These are phyloP conservation scores for Wickerhamiella sorbophila DNA, from an alignment of 805 yeast genomes.

Conservation along the genomic window DNA sequence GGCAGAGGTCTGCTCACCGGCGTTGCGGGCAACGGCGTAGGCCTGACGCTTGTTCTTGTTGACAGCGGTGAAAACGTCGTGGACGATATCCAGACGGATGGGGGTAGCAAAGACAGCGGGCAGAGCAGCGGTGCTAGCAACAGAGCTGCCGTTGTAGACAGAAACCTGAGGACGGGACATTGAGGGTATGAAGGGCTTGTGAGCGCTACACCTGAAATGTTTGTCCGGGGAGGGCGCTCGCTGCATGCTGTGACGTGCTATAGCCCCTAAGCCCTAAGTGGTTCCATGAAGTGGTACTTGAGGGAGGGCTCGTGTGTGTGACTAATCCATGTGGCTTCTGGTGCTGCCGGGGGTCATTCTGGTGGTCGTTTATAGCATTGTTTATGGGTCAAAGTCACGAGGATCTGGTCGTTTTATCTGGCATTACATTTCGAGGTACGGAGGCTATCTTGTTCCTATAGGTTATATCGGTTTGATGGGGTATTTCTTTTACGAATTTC, in stretches of 20 bases:
- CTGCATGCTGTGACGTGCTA: too few relatives aligned
- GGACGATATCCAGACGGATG: constrained; percentile 98
- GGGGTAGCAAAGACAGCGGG: constrained; percentile 99
- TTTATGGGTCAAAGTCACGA: constrained; percentile 3
- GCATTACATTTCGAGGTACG: constrained; percentile 3
- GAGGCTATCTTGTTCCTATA: constrained; percentile 15
- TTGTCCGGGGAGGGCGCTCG: too few relatives aligned
- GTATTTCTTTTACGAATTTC: constrained; percentile 13
- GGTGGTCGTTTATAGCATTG: constrained; percentile 1
- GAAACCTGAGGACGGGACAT: constrained; percentile 88
- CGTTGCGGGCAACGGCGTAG: constrained; percentile 97
- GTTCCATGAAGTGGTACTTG: too few relatives aligned
- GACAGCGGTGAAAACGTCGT: constrained; percentile 94
- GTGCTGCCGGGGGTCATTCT: neutral
- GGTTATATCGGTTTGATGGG: constrained; percentile 12
- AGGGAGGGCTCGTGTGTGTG: too few relatives aligned
- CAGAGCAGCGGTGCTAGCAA: constrained; percentile 72
- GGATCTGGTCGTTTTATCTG: neutral
- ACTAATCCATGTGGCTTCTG: neutral
- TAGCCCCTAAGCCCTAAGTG: too few relatives aligned
- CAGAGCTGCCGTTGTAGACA: constrained; percentile 80
- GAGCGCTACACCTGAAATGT: neutral
- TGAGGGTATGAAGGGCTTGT: too few relatives aligned
- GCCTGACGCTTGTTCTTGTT: constrained; percentile 99
- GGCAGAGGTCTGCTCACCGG: constrained; percentile 99